Conservation (phyloP, 2,329 filamentous ascomycete species). For the Dothideomycetes sp. region DNA sequence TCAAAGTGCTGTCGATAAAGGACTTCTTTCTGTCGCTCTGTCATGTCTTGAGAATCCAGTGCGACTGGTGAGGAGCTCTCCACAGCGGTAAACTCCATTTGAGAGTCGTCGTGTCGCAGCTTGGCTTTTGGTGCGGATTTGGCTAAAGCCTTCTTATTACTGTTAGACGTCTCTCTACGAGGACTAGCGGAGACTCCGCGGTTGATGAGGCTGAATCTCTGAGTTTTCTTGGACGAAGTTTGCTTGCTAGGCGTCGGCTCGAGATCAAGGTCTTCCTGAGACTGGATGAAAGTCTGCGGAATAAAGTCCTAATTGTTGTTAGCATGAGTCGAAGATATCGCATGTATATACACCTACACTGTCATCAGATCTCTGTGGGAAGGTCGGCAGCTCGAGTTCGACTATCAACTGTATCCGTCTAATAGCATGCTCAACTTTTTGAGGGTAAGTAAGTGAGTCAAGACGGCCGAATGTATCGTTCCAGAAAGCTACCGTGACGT, state of each 20-base stretch:
- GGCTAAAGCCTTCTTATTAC: background rate
- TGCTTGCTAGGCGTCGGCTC: constrained; percentile 16
- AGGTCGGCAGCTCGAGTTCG: constrained; percentile 42
- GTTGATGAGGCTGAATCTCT: constrained; percentile 13
- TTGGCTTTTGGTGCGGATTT: constrained; percentile 30
- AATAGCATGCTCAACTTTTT: constrained; percentile 53
- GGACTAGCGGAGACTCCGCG: constrained; percentile 15
- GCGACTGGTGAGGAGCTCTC: constrained; percentile 46
- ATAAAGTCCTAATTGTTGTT: background rate
- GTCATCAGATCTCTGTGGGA: constrained; percentile 31
- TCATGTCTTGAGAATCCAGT: constrained; percentile 63
- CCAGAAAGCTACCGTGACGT: constrained; percentile 54
- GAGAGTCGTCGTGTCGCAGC: constrained; percentile 70
- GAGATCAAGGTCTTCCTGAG: background rate
- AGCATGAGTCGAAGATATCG: background rate
- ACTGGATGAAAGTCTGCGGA: constrained; percentile 1
- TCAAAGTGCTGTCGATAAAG: constrained; percentile 59
- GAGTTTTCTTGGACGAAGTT: constrained; percentile 7
- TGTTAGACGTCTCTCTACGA: constrained; percentile 4
- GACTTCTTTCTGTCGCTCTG: constrained; percentile 70
- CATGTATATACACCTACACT: constrained; percentile 25
- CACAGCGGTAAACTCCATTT: constrained; percentile 66
- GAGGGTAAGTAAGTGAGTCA: constrained; percentile 54
- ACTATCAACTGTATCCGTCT: constrained; percentile 49
- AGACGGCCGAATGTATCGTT: constrained; percentile 58